A percentile compares a stretch with the other conserved stretches of the same genome.
phyloP scores from a whole-genome alignment of 2,329 filamentous ascomycete genomes.

The Davidsoniella australis region DNA sequence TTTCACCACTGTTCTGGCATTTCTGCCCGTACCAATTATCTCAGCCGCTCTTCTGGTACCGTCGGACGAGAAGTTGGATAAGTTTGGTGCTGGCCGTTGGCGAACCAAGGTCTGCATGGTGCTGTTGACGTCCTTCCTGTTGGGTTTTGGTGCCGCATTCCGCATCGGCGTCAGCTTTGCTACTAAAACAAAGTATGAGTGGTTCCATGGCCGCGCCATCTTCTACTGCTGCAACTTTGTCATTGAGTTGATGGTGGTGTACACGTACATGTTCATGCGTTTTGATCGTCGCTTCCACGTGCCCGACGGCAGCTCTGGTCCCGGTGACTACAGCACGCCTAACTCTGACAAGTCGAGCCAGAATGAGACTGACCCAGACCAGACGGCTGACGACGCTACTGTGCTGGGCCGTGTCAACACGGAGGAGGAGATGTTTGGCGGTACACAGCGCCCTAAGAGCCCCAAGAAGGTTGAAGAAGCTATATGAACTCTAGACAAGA shows the following conservation, averaged over 20 bases:
- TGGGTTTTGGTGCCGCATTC: slow-evolving; percentile 54
- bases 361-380: not conserved
- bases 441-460: not conserved
- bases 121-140: slow-evolving; percentile 36
- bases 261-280: slow-evolving; percentile 46
- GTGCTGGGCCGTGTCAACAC: not conserved
- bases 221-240: slow-evolving; percentile 71
- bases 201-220: slow-evolving; percentile 52
- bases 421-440: slow-evolving; percentile 2
- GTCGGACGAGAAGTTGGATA: slow-evolving; percentile 28
- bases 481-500: not conserved
- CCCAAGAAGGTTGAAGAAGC: not conserved
- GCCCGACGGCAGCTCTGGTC: slow-evolving; percentile 48
- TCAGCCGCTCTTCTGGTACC: slow-evolving; percentile 33
- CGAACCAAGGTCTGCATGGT: slow-evolving; percentile 50
- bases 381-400: not conserved
- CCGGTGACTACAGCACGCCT: slow-evolving; percentile 29
- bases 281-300: slow-evolving; percentile 64
- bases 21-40: slow-evolving; percentile 43
- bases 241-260: slow-evolving; percentile 55
- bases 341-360: not conserved
- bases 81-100: slow-evolving; percentile 45
- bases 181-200: slow-evolving; percentile 38
- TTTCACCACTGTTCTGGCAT: slow-evolving; percentile 42
- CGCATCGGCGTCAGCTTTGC: slow-evolving; percentile 42